Evolutionary conservation across 768 basidiomycete genomes (phyloP), one percentile per base, ranked within the genome.

Genomic region (Mycena amicta): DNA sequence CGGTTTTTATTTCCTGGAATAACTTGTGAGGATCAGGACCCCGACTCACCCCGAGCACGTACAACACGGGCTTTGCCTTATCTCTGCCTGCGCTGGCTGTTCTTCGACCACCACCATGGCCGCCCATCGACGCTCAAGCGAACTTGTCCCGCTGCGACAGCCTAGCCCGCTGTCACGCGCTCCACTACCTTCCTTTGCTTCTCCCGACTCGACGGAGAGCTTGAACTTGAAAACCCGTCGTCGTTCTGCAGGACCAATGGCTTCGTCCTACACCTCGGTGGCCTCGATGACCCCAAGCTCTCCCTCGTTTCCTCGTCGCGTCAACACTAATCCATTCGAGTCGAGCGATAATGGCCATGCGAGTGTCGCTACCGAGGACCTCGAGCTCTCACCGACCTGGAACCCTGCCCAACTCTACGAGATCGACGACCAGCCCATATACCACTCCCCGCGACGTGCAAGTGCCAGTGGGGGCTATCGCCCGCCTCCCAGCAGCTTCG

Each of bases 401-500:
- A 3, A 64, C 66, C 28, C 70, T 12, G 66, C 67, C 1, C 57
- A 63, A 11, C 51, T 66, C 2, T 68, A 55, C 18, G 46, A 55
- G 39, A 29, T 28, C 28, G 49, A 47, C 8, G 62, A 53, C n/a
- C 47, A 49, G 27, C 47, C 47, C 27, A 49, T 49, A 8, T 49
- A 49, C 27, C 47, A 49, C 26, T 49, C 47, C 22, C 47, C 47
- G 5, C 47, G 47, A 8, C 55, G 58, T 11, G 52, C 20, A 1
- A 64, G 2, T 13, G 61, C 62, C 37, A 55, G 49, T 37, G 29
- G 55, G 4, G 53, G 23, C 53, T 50, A 52, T 5, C 62, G 67
- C 22, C 68, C 74, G 3, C 81, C 79, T 0, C 81, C 81, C 0
- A 79, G 77, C 1, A 65, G 78, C 2, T 82, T 75, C 62, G 54